Percentiles rank a stretch among this genome's conserved stretches.
These are phyloP conservation scores for Nakaseomyces sp. DNA, from an alignment of 1,139 yeast species.

Conservation along the genomic window DNA sequence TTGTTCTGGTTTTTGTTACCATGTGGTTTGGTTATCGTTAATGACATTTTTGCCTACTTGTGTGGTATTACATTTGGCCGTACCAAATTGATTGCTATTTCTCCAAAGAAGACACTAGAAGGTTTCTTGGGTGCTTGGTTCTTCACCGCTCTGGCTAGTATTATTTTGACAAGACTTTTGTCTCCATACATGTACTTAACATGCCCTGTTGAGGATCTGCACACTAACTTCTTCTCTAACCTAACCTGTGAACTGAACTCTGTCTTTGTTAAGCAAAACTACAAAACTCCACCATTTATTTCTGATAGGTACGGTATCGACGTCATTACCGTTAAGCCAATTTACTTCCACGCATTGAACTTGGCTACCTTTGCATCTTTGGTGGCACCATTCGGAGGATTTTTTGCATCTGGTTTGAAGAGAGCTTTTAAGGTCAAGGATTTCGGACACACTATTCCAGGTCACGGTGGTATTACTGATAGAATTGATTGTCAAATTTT, in stretches of 20 bases:
- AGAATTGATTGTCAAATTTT: constrained; percentile 96
- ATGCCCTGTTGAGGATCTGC: constrained; percentile 72
- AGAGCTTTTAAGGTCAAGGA: constrained; percentile 95
- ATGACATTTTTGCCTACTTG: constrained; percentile 91
- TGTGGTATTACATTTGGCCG: constrained; percentile 96
- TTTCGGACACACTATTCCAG: constrained; percentile 89
- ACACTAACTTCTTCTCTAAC: constrained; percentile 50
- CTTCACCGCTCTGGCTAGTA: constrained; percentile 73
- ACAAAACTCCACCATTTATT: constrained; percentile 62
- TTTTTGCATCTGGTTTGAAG: constrained; percentile 92
- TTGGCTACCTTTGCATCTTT: constrained; percentile 92
- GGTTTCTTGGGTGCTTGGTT: constrained; percentile 98
- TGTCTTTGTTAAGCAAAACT: constrained; percentile 71
- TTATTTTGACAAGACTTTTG: constrained; percentile 54
- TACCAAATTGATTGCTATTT: constrained; percentile 84
- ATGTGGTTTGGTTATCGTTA: constrained; percentile 81
- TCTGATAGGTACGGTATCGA: constrained; percentile 41
- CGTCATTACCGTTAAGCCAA: constrained; percentile 65
- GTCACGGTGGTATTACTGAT: constrained; percentile 98
- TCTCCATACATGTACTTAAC: constrained; percentile 66
- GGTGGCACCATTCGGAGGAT: constrained; percentile 98
- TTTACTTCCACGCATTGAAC: constrained; percentile 78
- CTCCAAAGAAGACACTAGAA: constrained; percentile 96
- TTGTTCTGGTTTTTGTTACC: constrained; percentile 93
- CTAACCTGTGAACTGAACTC: constrained; percentile 78